Conservation (phyloP, 129 eudicot species). For the Tanacetum coccineum region DNA sequence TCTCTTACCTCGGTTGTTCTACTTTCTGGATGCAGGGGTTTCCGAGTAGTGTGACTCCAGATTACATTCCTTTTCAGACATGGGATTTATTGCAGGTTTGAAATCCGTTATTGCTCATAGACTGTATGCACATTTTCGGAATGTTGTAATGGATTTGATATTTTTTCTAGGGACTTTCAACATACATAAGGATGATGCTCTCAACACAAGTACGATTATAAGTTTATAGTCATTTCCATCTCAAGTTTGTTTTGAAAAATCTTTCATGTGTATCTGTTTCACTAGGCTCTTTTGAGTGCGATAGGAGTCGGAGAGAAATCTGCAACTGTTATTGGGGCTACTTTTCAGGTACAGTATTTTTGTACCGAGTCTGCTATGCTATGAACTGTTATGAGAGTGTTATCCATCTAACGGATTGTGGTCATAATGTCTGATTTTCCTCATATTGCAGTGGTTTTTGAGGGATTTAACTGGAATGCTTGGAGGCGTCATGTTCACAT, state of each 20-base stretch:
- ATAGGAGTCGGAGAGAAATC: conserved; percentile 98
- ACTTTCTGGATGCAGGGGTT: conserved; percentile 54
- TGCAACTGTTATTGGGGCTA: conserved; percentile 97
- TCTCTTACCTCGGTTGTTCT: not conserved
- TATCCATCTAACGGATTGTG: no score
- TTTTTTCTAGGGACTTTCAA: conserved; percentile 74
- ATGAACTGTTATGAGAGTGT: no score
- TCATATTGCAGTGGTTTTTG: conserved; percentile 99
- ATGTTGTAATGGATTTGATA: not conserved
- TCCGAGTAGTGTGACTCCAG: conserved; percentile 92
- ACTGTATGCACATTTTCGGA: conserved; percentile 6
- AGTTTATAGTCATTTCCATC: not conserved
- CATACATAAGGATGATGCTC: conserved; percentile 89
- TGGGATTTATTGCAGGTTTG: conserved; percentile 92
- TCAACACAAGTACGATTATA: conserved; percentile 73
- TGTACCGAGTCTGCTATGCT: no score
- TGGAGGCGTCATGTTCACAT: no score
- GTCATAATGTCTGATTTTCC: no score
- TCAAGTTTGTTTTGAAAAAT: conserved; percentile 1
- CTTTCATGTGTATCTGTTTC: conserved; percentile 6
- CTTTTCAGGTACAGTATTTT: conserved; percentile 97
- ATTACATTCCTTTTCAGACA: conserved; percentile 79
- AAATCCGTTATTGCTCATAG: not conserved
- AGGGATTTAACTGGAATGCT: conserved; percentile 99
- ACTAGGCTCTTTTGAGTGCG: conserved; percentile 95